phyloP scores from a whole-genome alignment of 2,329 filamentous ascomycete genomes.

The Coniochaeta sp. region DNA sequence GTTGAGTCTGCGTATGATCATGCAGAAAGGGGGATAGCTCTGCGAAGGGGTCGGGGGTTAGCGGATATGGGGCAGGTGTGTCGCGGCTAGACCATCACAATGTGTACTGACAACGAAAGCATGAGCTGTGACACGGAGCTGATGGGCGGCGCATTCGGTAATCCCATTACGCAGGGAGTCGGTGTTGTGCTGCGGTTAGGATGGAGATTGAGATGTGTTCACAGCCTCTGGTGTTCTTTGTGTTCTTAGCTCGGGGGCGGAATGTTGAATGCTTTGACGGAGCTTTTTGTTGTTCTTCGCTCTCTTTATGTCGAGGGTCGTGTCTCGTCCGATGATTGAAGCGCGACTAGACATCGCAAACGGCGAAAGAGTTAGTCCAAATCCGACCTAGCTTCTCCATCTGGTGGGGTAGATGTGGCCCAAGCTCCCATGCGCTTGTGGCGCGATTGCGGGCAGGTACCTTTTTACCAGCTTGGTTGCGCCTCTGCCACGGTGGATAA shows the following conservation, averaged over 20 bases:
- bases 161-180: background rate
- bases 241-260: background rate
- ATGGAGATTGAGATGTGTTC: background rate
- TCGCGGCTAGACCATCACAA: background rate
- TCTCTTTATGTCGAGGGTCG: background rate
- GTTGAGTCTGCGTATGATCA: background rate
- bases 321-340: background rate
- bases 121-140: background rate
- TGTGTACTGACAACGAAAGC: background rate
- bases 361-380: background rate
- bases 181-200: background rate
- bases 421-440: background rate
- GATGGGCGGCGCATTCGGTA: conserved; percentile 1
- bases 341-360: background rate
- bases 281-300: background rate
- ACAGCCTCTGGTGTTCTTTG: background rate
- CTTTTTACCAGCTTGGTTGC: background rate
- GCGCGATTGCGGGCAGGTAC: background rate
- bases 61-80: background rate
- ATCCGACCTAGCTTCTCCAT: background rate
- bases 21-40: background rate
- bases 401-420: background rate
- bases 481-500: too few species aligned
- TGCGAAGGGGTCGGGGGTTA: background rate
- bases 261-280: background rate